phyloP scores from a whole-genome alignment of 164 flowering plant species.

The Akebia trifoliata region DNA sequence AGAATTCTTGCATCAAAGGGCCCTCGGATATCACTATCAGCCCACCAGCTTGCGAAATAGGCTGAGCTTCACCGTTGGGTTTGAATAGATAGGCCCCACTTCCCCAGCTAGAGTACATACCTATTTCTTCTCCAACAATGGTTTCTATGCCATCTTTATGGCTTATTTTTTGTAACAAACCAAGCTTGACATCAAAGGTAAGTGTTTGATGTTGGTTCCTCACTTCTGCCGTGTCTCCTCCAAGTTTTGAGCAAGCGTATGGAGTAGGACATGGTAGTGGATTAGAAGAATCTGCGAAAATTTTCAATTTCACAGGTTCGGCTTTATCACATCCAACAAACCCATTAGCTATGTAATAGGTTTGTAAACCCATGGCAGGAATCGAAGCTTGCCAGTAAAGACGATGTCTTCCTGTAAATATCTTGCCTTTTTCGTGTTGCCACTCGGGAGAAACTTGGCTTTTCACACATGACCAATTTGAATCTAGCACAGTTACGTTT shows the following conservation, averaged over 20 bases:
- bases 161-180: constrained; percentile 59
- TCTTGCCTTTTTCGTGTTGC: constrained; percentile 51
- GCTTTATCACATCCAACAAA: constrained; percentile 80
- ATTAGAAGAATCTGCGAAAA: constrained; percentile 27
- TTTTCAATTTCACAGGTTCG: constrained; percentile 52
- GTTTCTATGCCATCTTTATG: constrained; percentile 41
- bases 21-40: constrained; percentile 66
- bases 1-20: constrained; percentile 71
- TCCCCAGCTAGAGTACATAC: constrained; percentile 79
- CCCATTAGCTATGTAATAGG: constrained; percentile 78
- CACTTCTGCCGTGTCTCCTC: constrained; percentile 47
- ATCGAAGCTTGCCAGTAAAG: constrained; percentile 77
- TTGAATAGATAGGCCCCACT: constrained; percentile 96
- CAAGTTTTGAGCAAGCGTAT: constrained; percentile 62
- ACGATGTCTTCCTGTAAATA: constrained; percentile 85
- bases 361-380: constrained; percentile 85
- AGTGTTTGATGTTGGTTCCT: constrained; percentile 55
- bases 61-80: constrained; percentile 78
- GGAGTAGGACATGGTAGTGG: constrained; percentile 53
- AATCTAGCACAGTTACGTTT: constrained; percentile 65
- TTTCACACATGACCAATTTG: constrained; percentile 84
- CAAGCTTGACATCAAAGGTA: constrained; percentile 55
- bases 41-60: constrained; percentile 56
- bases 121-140: constrained; percentile 71
- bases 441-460: constrained; percentile 91